These are phyloP conservation scores for Peniophora sp. DNA, from an alignment of 1,284 basidiomycete genomes.

Conservation along the genomic window DNA sequence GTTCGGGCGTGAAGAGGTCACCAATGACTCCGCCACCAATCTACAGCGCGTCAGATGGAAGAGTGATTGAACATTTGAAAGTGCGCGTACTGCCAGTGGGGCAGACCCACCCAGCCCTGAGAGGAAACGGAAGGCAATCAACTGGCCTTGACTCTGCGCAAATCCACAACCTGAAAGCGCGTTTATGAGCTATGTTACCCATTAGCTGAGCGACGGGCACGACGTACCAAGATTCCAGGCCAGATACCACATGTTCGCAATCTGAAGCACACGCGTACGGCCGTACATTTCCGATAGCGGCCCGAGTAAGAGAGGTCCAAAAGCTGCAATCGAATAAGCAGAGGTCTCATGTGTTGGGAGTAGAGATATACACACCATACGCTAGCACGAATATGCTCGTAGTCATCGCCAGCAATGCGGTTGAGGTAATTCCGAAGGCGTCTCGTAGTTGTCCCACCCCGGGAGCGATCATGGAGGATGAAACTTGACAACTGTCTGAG, in stretches of 20 bases:
- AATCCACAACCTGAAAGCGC: conserved; percentile 49
- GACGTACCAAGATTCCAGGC: conserved; percentile 25
- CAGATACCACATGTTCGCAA: conserved; percentile 43
- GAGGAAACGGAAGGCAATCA: conserved; percentile 58
- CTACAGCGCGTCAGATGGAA: conserved; percentile 19
- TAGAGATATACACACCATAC: conserved; percentile 32
- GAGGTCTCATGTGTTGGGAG: conserved; percentile 11
- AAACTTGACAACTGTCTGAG: conserved; percentile 18
- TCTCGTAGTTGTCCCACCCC: conserved; percentile 41
- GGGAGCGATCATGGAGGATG: conserved; percentile 64
- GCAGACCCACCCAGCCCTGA: conserved; percentile 57
- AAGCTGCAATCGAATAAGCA: conserved; percentile 23
- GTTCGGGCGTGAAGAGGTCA: conserved; percentile 64
- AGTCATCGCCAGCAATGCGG: conserved; percentile 43
- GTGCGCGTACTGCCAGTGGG: conserved; percentile 37
- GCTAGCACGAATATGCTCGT: conserved; percentile 62
- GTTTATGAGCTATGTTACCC: conserved; percentile 1
- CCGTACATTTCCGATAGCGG: conserved; percentile 46
- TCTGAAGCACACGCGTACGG: conserved; percentile 29
- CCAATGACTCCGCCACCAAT: conserved; percentile 63
- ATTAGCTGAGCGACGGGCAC: neutral
- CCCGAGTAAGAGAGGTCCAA: conserved; percentile 44
- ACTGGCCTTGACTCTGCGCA: conserved; percentile 43
- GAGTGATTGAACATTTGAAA: conserved; percentile 1
- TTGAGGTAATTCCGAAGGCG: conserved; percentile 44